Base-by-base conservation (phyloP, 192 early-diverging fungal species). In the Coemansia sp. region DNA sequence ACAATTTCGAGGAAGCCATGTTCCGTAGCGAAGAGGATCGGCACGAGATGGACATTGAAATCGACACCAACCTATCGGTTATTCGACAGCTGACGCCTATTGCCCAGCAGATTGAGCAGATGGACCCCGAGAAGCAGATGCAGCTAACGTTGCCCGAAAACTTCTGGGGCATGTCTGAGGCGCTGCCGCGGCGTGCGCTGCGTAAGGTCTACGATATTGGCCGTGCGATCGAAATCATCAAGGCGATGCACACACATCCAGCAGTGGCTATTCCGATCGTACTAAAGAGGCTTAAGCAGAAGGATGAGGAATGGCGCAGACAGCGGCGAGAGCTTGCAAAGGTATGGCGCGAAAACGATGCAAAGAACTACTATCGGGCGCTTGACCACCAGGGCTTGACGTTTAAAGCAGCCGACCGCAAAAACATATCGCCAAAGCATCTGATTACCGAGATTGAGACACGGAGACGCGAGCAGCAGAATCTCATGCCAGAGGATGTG, bases 1-100 rank as follows among this genome's bases (percentile, higher is more conserved):
- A 93, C 59, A 76, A 84, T 20, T 95, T 85, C 64, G 96, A 98
- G 67, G 97, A 99, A 71, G 89, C 90, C n/a, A 78, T 99, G 74
- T 92, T 93, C 85, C 91, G 91, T 53, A 92, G 89, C 80, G 97
- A 99, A 72, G 97, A 99, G 69, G 95, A 98, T 84, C 86, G 95
- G 25, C 94, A 92, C 74, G 97, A 99, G 67, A 97, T 97, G 84
- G 96, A 99, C 69, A 86, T 97, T 73, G 93, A 95, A 76, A 97
- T 99, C 60, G 93, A 97, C 72, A 90, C 95, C 52, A 97, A 97
- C 59, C 66, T 94, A 60, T 87, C 91, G 33, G 89, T 90, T 3
- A 99, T 99, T 75, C 86, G 88, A 8, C 75, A 97, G 33, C 75
- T 99, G 55, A 92, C 95, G 63, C 94, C 95, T 5, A 93, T 99